Conservation (phyloP, 208 protist genomes). For the Trichomonas vaginalis region DNA sequence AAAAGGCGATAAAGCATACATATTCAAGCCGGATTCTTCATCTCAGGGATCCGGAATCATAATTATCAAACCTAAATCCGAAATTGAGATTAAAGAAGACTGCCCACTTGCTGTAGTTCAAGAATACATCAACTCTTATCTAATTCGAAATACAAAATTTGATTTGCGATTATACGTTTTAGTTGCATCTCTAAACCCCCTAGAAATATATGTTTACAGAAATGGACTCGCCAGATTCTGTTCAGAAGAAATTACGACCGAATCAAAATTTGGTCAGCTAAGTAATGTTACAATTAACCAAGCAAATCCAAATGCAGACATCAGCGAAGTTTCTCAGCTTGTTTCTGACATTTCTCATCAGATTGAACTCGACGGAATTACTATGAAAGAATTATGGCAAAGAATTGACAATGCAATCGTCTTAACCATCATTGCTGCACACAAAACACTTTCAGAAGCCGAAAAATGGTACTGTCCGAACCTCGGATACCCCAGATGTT, state of each 20-base stretch:
- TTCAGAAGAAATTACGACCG: neutral
- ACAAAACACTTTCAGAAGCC: neutral
- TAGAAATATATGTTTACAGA: neutral
- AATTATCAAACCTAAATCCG: neutral
- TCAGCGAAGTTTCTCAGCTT: neutral
- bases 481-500: neutral
- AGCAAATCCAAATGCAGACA: neutral
- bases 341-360: neutral
- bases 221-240: neutral
- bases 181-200: neutral
- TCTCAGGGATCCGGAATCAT: neutral
- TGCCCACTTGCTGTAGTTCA: neutral
- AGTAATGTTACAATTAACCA: neutral
- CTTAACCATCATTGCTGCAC: neutral
- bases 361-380: neutral
- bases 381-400: neutral
- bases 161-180: neutral
- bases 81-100: neutral
- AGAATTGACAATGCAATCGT: neutral
- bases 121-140: neutral
- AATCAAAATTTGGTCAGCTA: neutral
- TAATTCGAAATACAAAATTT: slow-evolving; percentile 4
- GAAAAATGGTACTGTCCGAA: neutral
- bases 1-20: neutral
- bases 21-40: neutral